Evolutionary conservation across 106 monocot species (phyloP).

Genomic region (Acorus gramineus): DNA sequence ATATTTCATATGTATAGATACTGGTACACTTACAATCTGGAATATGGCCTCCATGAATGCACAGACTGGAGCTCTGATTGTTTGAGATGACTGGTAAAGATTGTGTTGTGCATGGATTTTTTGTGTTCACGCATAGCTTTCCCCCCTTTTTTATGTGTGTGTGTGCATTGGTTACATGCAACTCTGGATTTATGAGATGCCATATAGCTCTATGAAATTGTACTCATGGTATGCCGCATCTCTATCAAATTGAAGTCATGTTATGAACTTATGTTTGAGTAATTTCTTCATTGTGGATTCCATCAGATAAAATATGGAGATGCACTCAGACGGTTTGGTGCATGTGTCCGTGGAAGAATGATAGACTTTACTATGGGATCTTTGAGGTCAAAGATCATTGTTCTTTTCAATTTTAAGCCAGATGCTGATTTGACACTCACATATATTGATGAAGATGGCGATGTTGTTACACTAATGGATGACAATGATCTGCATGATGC

Average conservation of each 20-base stretch:
- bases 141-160: too few relatives aligned
- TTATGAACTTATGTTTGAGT: conserved; percentile 1
- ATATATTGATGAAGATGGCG: conserved; percentile 87
- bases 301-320: conserved; percentile 74
- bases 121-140: too few relatives aligned
- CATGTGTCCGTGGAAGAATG: conserved; percentile 18
- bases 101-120: too few relatives aligned
- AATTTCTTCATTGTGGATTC: neutral
- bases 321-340: conserved; percentile 56
- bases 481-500: conserved; percentile 86
- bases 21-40: too few relatives aligned
- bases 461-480: conserved; percentile 56
- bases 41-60: too few relatives aligned
- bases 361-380: conserved; percentile 44
- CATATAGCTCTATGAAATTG: neutral
- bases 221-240: neutral
- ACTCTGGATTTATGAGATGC: too few relatives aligned
- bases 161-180: too few relatives aligned
- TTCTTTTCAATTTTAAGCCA: conserved; percentile 46
- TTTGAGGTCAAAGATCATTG: conserved; percentile 45
- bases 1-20: too few relatives aligned
- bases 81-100: too few relatives aligned
- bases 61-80: too few relatives aligned
- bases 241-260: neutral
- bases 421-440: conserved; percentile 49